phyloP scores from a whole-genome alignment of 768 basidiomycete genomes.

The Tulasnella calospora region DNA sequence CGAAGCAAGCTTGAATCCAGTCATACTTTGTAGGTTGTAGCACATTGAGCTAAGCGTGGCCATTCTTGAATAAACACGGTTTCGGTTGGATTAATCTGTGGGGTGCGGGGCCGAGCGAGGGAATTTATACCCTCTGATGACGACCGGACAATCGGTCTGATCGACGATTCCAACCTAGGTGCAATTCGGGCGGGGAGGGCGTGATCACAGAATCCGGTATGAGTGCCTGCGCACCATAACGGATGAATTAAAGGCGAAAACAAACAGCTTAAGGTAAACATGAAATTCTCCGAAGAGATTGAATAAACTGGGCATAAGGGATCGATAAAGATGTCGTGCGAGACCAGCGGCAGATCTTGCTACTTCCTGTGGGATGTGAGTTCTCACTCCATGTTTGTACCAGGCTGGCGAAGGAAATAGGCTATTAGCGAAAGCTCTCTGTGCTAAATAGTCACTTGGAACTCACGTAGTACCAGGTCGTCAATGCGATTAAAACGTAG shows the following conservation, averaged over 20 bases:
- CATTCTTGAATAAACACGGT: not conserved
- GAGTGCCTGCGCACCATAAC: not conserved
- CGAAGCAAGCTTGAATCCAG: not conserved
- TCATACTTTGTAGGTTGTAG: not conserved
- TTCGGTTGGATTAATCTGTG: not conserved
- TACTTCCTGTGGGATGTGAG: not conserved
- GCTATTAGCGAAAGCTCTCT: not conserved
- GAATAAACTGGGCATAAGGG: not conserved
- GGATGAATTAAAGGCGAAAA: not conserved
- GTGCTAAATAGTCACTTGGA: not conserved
- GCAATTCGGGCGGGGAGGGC: not conserved
- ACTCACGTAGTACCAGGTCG: slow-evolving; percentile 27
- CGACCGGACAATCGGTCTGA: not conserved
- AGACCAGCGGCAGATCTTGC: not conserved
- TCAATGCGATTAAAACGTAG: slow-evolving; percentile 32
- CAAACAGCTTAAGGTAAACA: not conserved
- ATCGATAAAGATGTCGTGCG: not conserved
- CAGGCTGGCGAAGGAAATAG: not conserved
- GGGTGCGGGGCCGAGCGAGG: not conserved
- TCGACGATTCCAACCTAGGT: not conserved
- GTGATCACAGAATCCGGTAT: not conserved
- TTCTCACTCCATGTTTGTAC: not conserved
- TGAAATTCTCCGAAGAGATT: not conserved
- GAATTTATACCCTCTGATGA: not conserved
- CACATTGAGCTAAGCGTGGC: not conserved